Evolutionary conservation across 208 protist genomes (phyloP).

Genomic region (Trypanosoma cruzi): DNA sequence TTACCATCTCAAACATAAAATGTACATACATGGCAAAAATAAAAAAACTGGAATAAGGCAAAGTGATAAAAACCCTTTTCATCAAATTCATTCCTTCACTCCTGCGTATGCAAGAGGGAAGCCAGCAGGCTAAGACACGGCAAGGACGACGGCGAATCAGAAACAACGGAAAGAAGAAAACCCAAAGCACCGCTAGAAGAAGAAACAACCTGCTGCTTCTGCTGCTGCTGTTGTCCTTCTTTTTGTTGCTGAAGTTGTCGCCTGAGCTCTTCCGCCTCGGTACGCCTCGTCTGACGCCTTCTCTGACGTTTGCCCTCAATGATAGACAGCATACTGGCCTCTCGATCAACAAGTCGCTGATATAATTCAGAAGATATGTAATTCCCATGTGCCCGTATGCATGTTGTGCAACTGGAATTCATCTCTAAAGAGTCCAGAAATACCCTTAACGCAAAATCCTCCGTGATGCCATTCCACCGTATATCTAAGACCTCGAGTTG

Average conservation of each 20-base stretch:
- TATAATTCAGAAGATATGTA: slow-evolving; percentile 21
- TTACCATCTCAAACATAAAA: too few relatives aligned
- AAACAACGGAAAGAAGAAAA: slow-evolving; percentile 3
- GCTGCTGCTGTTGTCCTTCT: too few relatives aligned
- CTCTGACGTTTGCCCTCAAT: background rate
- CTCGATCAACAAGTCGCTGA: background rate
- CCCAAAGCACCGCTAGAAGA: background rate
- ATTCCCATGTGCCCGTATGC: slow-evolving; percentile 16
- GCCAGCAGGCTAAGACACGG: slow-evolving; percentile 8
- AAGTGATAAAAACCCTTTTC: background rate
- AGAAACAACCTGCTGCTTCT: background rate
- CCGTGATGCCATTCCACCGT: slow-evolving; percentile 41
- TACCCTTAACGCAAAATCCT: slow-evolving; percentile 12
- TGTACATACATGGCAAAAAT: background rate
- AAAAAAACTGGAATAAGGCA: background rate
- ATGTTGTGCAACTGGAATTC: slow-evolving; percentile 2
- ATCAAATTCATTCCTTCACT: background rate
- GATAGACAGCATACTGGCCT: background rate
- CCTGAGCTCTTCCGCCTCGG: background rate
- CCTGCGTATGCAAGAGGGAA: background rate
- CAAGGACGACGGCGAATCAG: background rate
- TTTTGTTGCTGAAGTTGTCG: too few relatives aligned
- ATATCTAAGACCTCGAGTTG: slow-evolving; percentile 29
- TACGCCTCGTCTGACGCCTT: background rate
- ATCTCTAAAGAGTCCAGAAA: slow-evolving; percentile 16